Conservation (phyloP, 2,329 filamentous ascomycete species). For the Talaromyces sp. region DNA sequence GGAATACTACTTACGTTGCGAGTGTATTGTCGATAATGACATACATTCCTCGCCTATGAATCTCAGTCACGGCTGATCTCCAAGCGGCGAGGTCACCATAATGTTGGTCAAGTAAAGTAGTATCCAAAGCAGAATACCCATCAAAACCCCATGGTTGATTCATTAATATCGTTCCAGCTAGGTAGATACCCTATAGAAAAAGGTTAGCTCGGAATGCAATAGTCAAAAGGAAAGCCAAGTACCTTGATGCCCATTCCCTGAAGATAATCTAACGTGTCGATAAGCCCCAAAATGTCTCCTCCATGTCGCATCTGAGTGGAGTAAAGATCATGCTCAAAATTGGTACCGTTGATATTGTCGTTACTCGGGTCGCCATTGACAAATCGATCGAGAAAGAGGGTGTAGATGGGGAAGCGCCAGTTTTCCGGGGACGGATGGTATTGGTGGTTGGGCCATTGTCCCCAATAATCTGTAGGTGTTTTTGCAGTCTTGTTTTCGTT, state of each 20-base stretch:
- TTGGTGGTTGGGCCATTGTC: conserved; percentile 50
- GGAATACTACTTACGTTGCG: conserved; percentile 46
- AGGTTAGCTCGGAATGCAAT: neutral
- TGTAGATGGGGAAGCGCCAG: conserved; percentile 64
- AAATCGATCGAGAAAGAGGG: conserved; percentile 59
- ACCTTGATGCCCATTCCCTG: conserved; percentile 61
- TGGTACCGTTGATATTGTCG: conserved; percentile 57
- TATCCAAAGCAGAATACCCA: conserved; percentile 56
- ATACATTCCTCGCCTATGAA: conserved; percentile 61
- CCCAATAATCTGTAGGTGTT: conserved; percentile 54
- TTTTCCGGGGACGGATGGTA: conserved; percentile 54
- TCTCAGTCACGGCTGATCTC: conserved; percentile 53
- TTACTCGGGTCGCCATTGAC: conserved; percentile 62
- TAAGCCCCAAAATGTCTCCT: conserved; percentile 54
- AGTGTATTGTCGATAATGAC: conserved; percentile 63
- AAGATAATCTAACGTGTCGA: conserved; percentile 59
- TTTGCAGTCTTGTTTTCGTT: conserved; percentile 56
- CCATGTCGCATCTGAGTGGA: conserved; percentile 61
- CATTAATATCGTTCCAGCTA: conserved; percentile 60
- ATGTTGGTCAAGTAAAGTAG: conserved; percentile 60
- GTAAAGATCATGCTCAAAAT: conserved; percentile 56
- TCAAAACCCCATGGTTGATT: conserved; percentile 62
- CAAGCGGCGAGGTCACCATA: conserved; percentile 56
- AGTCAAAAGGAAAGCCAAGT: neutral
- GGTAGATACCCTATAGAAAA: conserved; percentile 49